A percentile compares a stretch with the other conserved stretches of the same genome.
phyloP scores from a whole-genome alignment of 345 rosid species.

The Carallia pectinifolia region DNA sequence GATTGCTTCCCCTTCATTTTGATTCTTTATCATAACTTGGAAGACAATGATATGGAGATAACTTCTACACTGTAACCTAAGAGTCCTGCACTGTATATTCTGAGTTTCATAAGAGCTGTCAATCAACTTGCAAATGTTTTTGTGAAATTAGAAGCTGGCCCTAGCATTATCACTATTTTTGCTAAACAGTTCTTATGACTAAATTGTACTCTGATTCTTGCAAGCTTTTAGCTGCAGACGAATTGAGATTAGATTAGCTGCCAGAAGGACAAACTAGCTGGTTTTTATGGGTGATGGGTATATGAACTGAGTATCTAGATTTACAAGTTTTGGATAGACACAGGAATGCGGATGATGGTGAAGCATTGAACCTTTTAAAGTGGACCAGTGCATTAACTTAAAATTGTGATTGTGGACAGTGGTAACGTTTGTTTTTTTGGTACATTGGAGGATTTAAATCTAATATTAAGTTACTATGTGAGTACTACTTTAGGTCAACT shows the following conservation, averaged over 20 bases:
- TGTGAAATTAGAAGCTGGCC: background rate
- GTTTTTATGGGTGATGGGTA: too few relatives aligned
- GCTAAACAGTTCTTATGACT: background rate
- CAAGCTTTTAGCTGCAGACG: slow-evolving; percentile 6
- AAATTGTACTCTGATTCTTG: too few relatives aligned
- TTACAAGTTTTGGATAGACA: background rate
- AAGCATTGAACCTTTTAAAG: too few relatives aligned
- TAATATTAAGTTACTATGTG: too few relatives aligned
- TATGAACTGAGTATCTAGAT: background rate
- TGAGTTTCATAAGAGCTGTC: background rate
- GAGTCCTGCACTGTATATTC: background rate
- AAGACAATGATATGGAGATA: background rate
- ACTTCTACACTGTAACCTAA: background rate
- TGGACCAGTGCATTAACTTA: too few relatives aligned
- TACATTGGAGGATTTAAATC: too few relatives aligned
- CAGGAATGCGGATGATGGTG: too few relatives aligned
- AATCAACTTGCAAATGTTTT: background rate
- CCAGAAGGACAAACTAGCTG: background rate
- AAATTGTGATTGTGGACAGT: too few relatives aligned
- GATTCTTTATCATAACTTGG: background rate
- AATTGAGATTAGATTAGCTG: background rate
- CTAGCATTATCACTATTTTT: background rate
- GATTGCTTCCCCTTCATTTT: background rate
- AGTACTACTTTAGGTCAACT: too few relatives aligned
- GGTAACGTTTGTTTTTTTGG: too few relatives aligned